Evolutionary conservation across 2,329 filamentous ascomycete species (phyloP), one percentile per base, ranked within the genome.

Genomic region (Boeremia lycopersici): DNA sequence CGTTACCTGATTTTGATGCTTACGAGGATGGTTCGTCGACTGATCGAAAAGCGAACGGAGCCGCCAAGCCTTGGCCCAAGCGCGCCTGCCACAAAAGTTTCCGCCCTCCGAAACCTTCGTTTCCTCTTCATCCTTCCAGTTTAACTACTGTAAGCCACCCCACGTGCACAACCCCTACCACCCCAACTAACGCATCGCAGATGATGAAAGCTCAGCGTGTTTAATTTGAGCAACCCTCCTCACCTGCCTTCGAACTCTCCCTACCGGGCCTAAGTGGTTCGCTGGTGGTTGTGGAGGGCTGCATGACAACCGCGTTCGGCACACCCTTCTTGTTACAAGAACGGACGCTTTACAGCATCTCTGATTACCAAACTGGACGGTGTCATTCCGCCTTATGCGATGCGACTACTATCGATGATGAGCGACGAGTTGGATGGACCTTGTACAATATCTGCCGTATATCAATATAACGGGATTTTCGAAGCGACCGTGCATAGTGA

Each of bases 131-230:
- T 91, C 93, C 91, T 96, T 97, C 93, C 92, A 91, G 93, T 97
- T 96, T 96, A 96, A 89, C 87, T 88, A 86, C 91, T 82, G 93
- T 97, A 83, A 85, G 92, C 86, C 57, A 49, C 49, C 47, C 40
- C 43, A 33, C 40, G 30, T 41, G 33, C 29, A 33, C 28, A 17
- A n/a, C 31, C 48, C 39, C 25, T 54, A 39, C 38, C n/a, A 15
- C 23, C 1, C 13, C 68, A 48, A 57, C 61, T 73, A 60, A 74
- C 65, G 63, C 9, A 6, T 12, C 44, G 54, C 66, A 97, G 92
- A 96, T 98, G 93, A 99, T 98, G 95, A 99, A 96, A 96, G 90
- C 90, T 86, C 87, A 88, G 90, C 86, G 93, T 98, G 95, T 88
- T 87, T 78, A 81, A 87, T 87, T 91, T 96, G 95, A 98, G 82